Evolutionary conservation across 164 flowering plant genomes (phyloP).

Genomic region (grape (Vitis vinifera)): ASM3070453v1 NC_081809.1:5246501-5247000

Average conservation of each 20-base stretch:
- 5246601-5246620: conserved; percentile 30
- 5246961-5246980: conserved; percentile 57
- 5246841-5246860: too few relatives aligned
- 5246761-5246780: too few relatives aligned
- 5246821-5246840: too few relatives aligned
- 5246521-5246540: background rate
- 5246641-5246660: conserved; percentile 17
- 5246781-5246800: too few relatives aligned
- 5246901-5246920: conserved; percentile 40
- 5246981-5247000: conserved; percentile 63
- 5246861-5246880: conserved; percentile 41
- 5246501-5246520: too few relatives aligned
- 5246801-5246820: too few relatives aligned
- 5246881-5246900: conserved; percentile 57
- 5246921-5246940: conserved; percentile 34
- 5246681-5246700: too few relatives aligned
- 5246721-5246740: too few relatives aligned
- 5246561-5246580: conserved; percentile 19
- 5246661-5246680: background rate
- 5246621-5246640: conserved; percentile 29
- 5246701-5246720: too few relatives aligned
- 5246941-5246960: conserved; percentile 44
- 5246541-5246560: conserved; percentile 21
- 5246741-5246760: too few relatives aligned
- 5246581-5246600: conserved; percentile 18